Base-by-base conservation (phyloP, 2,329 filamentous ascomycete species). In the Hypocreales sp. region DNA sequence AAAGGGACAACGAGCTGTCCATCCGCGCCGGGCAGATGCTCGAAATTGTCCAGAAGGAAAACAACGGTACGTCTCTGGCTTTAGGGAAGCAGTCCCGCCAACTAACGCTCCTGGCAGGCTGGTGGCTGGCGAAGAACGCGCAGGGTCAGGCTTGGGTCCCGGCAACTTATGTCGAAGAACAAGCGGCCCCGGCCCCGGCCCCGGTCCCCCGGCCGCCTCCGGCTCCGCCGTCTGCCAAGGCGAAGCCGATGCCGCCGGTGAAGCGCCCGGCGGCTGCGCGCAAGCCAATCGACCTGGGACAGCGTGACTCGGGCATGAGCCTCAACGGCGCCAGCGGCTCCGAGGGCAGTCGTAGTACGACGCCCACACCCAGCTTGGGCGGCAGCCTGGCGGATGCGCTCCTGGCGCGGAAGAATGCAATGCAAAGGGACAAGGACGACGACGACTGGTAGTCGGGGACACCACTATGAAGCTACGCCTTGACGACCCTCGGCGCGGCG, bases 21-120 rank as follows among this genome's bases (percentile, higher is more conserved):
- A 70, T 98, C 36, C 67, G 52, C 31, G 75, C 79, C 26, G 84
- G 79, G 27, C 80, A 95, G 36, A 54, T 93, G 26, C 69, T 98
- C 28, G 73, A 92, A 49, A 74, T 98, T 45, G 69, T 92, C n/a
- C 79, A 90, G 46, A 94, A 94, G 55, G 87, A 94, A 55, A 76
- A 69, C 50, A 95, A 95, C 48, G 90, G 87, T 93, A 70, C 52
- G 76, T 34, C 9, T 14, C 15, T n/a, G n/a, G 8, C 24, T 26
- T 31, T 4, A 8, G 2, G 24, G 4, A 3, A 4, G 4, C 14
- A 11, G 11, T 7, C 8, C 12, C 15, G 8, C 10, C 5, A 20
- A 27, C 55, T 62, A 49, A 64, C 38, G 14, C 22, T 17, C 2
- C 28, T 27, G n/a, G 10, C 14, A 93, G 87, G 90, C 28, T 98